Percentiles rank a stretch among this genome's conserved stretches.
Conservation (phyloP, 75 land plant genomes). For the Cupressus sempervirens region DNA sequence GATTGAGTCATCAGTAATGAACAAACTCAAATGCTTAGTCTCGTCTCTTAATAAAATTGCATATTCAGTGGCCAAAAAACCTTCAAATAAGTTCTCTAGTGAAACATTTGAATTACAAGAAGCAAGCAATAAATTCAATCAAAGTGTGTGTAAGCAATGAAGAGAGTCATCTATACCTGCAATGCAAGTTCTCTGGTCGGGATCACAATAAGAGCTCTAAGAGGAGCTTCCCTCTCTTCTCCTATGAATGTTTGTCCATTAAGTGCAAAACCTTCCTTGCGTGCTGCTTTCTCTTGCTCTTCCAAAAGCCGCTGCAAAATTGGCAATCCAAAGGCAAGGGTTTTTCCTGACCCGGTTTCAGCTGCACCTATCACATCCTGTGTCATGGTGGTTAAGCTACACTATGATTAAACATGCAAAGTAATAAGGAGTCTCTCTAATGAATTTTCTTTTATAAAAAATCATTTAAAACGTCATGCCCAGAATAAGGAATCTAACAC, state of each 20-base stretch:
- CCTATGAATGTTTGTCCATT: slow-evolving; percentile 17
- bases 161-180: slow-evolving; percentile 51
- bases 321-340: slow-evolving; percentile 93
- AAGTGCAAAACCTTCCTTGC: slow-evolving; percentile 2
- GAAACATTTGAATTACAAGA: neutral
- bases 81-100: neutral
- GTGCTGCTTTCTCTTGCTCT: slow-evolving; percentile 61
- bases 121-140: slow-evolving; percentile 1
- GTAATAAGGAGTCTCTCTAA: neutral
- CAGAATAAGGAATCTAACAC: neutral
- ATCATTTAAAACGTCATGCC: neutral
- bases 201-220: slow-evolving; percentile 86
- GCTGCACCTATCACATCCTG: slow-evolving; percentile 99
- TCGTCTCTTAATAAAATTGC: neutral
- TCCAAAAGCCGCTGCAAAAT: slow-evolving; percentile 90
- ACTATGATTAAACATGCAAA: neutral
- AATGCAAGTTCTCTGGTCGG: slow-evolving; percentile 98
- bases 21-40: neutral
- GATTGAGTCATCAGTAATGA: neutral
- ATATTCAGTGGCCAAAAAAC: neutral
- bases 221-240: slow-evolving; percentile 33
- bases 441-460: neutral
- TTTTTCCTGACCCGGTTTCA: slow-evolving; percentile 97
- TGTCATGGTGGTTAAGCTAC: neutral
- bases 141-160: neutral